These are phyloP conservation scores for Lepidium sativum DNA, from an alignment of 345 rosid species.

Conservation along the genomic window DNA sequence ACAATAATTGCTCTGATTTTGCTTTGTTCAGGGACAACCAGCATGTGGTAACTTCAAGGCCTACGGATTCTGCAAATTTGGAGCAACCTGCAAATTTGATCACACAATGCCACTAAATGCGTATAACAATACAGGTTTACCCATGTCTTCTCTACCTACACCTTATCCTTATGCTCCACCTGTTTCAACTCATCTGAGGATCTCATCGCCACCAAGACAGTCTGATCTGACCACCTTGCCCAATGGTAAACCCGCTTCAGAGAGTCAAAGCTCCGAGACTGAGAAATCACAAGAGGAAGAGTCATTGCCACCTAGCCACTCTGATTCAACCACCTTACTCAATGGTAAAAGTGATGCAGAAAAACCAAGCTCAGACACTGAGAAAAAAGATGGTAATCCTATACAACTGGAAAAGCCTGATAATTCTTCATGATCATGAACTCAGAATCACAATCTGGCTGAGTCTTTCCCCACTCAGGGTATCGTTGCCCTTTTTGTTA, in stretches of 20 bases:
- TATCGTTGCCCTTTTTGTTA: slow-evolving; percentile 17
- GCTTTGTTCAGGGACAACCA: slow-evolving; percentile 56
- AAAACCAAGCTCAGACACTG: neutral
- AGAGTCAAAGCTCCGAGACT: slow-evolving; percentile 4
- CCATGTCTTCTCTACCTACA: slow-evolving; percentile 33
- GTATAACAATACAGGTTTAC: slow-evolving; percentile 27
- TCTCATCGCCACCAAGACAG: slow-evolving; percentile 21
- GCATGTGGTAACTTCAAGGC: slow-evolving; percentile 52
- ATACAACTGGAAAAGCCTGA: slow-evolving; percentile 6
- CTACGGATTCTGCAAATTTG: slow-evolving; percentile 63
- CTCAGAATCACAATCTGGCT: no score
- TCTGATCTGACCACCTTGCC: slow-evolving; percentile 9
- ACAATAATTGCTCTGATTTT: slow-evolving; percentile 2
- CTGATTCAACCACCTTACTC: slow-evolving; percentile 19
- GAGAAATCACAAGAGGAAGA: slow-evolving; percentile 18
- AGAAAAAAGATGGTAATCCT: neutral
- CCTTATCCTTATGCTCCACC: slow-evolving; percentile 33
- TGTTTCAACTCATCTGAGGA: slow-evolving; percentile 34
- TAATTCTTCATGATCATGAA: slow-evolving; percentile 7
- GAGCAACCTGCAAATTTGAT: slow-evolving; percentile 66
- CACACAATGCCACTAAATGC: slow-evolving; percentile 51
- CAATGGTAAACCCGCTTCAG: slow-evolving; percentile 12
- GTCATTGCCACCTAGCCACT: slow-evolving; percentile 20
- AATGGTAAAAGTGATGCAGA: slow-evolving; percentile 18
- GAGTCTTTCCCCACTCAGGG: no score